These are phyloP conservation scores for Ophryocystis elektroscirrha DNA, from an alignment of 169 alveolate species.

Conservation along the genomic window DNA sequence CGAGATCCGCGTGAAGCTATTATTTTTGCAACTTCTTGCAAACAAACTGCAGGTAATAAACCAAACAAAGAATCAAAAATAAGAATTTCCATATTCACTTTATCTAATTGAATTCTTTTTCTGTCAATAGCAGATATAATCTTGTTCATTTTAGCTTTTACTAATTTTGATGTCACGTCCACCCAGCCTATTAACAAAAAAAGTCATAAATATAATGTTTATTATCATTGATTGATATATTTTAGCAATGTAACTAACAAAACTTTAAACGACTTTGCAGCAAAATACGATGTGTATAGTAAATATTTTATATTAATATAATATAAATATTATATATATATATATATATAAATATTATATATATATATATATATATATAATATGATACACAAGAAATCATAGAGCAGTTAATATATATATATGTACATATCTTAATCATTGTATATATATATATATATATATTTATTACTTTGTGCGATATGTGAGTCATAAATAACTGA, in stretches of 20 bases:
- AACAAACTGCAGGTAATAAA: background rate
- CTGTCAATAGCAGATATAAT: background rate
- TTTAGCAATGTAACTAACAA: background rate
- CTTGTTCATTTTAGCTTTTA: background rate
- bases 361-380: background rate
- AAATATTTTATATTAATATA: background rate
- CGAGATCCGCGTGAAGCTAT: background rate
- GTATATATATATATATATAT: background rate
- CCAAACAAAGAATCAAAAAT: background rate
- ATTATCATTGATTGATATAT: background rate
- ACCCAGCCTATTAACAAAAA: background rate
- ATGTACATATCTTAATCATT: background rate
- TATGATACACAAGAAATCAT: background rate
- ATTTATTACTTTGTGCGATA: too few species aligned
- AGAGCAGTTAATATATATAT: background rate
- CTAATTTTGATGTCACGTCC: background rate
- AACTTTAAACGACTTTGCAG: background rate
- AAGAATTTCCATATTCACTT: background rate
- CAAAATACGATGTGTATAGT: background rate
- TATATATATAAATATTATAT: background rate
- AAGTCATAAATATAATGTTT: background rate
- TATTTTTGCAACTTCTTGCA: background rate
- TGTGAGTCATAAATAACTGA: too few species aligned
- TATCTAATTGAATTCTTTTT: conserved; percentile 3
- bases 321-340: conserved; percentile 1